Evolutionary conservation across 2,329 filamentous ascomycete genomes (phyloP).

Genomic region (Onygenales sp.): DNA sequence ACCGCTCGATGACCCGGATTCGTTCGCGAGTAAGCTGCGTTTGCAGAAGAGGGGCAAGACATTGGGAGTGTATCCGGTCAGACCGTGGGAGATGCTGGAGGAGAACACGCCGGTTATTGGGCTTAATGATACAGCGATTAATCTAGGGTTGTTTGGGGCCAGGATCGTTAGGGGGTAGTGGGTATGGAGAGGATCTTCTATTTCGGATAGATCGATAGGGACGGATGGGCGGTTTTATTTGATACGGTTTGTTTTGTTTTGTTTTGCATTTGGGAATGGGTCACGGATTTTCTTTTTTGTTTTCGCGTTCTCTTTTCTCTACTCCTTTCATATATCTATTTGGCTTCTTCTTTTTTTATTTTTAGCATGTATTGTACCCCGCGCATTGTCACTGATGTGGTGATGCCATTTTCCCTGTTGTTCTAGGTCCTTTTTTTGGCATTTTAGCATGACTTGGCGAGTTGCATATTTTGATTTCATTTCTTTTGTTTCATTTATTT

Average conservation of each 20-base stretch:
- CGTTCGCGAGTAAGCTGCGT: constrained; percentile 23
- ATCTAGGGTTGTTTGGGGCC: constrained; percentile 33
- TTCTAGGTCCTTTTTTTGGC: not conserved
- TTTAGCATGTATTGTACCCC: not conserved
- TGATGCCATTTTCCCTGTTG: not conserved
- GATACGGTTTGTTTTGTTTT: not conserved
- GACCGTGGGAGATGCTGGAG: constrained; percentile 37
- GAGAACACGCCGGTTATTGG: constrained; percentile 35
- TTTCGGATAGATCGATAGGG: not conserved
- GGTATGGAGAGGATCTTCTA: not conserved
- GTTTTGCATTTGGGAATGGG: not conserved
- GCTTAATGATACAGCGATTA: constrained; percentile 37
- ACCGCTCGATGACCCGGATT: constrained; percentile 19
- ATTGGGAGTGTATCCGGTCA: constrained; percentile 26
- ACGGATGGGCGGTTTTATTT: not conserved
- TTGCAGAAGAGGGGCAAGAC: constrained; percentile 28
- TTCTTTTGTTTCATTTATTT: not conserved
- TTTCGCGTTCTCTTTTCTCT: not conserved
- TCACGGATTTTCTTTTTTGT: not conserved
- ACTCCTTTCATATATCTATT: not conserved
- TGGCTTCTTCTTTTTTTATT: not conserved
- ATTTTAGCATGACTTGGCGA: not conserved
- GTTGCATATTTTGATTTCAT: not conserved
- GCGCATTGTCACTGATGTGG: not conserved
- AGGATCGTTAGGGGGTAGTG: constrained; percentile 14